Evolutionary conservation across 768 basidiomycete genomes (phyloP).

Genomic region (Pilatotrama ljubarskyi): DNA sequence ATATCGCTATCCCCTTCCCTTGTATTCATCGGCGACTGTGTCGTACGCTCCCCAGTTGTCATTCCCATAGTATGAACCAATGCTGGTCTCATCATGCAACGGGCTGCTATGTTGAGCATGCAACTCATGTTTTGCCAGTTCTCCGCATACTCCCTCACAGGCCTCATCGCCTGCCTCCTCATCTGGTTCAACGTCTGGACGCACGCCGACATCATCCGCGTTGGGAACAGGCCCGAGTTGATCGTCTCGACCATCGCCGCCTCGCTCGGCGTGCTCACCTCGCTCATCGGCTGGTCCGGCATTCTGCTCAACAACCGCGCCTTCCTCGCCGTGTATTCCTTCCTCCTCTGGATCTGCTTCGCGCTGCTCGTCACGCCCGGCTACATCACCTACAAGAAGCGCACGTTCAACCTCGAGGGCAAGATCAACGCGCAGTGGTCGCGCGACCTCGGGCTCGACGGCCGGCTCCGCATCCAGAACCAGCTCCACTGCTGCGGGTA

Average conservation of each 20-base stretch:
- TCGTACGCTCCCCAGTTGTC: no score
- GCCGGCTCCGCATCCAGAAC: constrained; percentile 71
- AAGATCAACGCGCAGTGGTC: constrained; percentile 82
- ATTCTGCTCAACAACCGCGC: constrained; percentile 82
- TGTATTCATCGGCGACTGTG: no score
- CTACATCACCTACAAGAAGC: constrained; percentile 75
- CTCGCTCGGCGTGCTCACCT: constrained; percentile 57
- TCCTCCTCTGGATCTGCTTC: constrained; percentile 75
- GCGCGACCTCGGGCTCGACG: constrained; percentile 53
- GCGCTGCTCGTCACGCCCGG: constrained; percentile 71
- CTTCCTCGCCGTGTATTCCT: constrained; percentile 73
- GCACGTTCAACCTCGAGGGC: constrained; percentile 77
- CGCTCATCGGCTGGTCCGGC: constrained; percentile 75
- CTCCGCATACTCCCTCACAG: constrained; percentile 57
- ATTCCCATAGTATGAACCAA: no score
- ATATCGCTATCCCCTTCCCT: no score
- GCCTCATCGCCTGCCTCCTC: constrained; percentile 64
- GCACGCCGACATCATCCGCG: constrained; percentile 69
- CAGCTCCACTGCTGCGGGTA: constrained; percentile 80
- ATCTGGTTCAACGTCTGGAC: constrained; percentile 78
- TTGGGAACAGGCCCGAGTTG: constrained; percentile 67
- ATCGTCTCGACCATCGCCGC: constrained; percentile 71
- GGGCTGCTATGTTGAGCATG: background rate
- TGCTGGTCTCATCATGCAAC: no score
- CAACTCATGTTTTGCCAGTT: constrained; percentile 39